These are phyloP conservation scores for Lentinula boryana DNA, from an alignment of 768 basidiomycete genomes.

Conservation along the genomic window DNA sequence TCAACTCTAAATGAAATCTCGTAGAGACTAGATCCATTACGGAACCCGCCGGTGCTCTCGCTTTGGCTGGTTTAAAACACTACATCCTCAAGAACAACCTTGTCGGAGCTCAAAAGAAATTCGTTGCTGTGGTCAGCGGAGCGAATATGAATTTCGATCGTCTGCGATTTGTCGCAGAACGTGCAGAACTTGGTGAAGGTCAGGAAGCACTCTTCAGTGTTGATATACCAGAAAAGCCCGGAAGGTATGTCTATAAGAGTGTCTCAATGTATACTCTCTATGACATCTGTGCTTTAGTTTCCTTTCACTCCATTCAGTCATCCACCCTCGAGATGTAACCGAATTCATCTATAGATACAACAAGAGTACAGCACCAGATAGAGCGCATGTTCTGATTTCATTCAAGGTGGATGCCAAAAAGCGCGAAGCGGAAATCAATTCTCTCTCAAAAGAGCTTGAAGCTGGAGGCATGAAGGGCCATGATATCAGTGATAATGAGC, in stretches of 20 bases:
- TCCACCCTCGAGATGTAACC: constrained; percentile 88
- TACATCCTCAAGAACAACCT: constrained; percentile 80
- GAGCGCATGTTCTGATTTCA: constrained; percentile 86
- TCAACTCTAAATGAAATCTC: background rate
- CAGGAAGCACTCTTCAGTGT: constrained; percentile 90
- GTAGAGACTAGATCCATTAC: constrained; percentile 93
- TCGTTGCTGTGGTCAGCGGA: constrained; percentile 89
- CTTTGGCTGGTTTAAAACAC: constrained; percentile 86
- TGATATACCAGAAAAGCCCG: constrained; percentile 89
- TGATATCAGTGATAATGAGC: constrained; percentile 92
- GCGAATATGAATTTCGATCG: constrained; percentile 99
- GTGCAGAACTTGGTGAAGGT: constrained; percentile 95
- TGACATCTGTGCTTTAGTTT: constrained; percentile 48
- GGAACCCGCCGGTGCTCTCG: constrained; percentile 93
- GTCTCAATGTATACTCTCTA: background rate
- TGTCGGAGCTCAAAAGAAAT: constrained; percentile 76
- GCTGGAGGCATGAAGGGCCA: constrained; percentile 70
- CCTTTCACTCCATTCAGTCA: constrained; percentile 75
- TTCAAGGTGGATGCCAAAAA: constrained; percentile 71
- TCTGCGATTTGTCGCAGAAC: constrained; percentile 95
- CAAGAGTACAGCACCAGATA: constrained; percentile 45
- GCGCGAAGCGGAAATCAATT: constrained; percentile 55
- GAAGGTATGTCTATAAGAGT: constrained; percentile 52
- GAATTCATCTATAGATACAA: constrained; percentile 95
- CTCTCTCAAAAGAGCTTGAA: constrained; percentile 59